phyloP scores from a whole-genome alignment of 306 rosid genomes.

The Phaseolus lunatus region DNA sequence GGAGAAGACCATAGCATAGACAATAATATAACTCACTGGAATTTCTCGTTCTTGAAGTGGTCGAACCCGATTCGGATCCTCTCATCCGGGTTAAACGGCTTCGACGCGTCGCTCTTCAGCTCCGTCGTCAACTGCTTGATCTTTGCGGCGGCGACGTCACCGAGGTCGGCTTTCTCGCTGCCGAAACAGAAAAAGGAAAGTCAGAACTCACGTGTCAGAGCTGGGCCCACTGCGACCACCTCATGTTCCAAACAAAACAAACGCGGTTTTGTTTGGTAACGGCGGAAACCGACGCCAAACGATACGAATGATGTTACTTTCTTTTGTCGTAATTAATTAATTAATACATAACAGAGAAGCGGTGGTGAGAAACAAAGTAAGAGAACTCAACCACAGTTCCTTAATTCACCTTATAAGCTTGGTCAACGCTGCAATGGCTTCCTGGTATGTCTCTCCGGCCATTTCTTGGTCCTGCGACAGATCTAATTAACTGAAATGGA shows the following conservation, averaged over 20 bases:
- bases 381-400: not conserved
- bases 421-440: conserved; percentile 73
- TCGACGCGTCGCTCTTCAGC: conserved; percentile 44
- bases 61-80: conserved; percentile 75
- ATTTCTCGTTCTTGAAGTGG: conserved; percentile 74
- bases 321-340: not conserved
- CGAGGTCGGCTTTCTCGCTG: conserved; percentile 66
- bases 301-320: not conserved
- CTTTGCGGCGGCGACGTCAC: conserved; percentile 67
- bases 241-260: not conserved
- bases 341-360: not conserved
- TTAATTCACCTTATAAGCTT: conserved; percentile 72
- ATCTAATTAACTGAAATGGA: not conserved
- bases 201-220: not conserved
- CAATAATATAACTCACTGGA: conserved; percentile 56
- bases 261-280: conserved; percentile 20
- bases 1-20: not conserved
- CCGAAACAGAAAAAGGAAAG: not conserved
- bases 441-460: conserved; percentile 73
- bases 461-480: conserved; percentile 62
- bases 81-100: conserved; percentile 59
- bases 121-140: conserved; percentile 74
- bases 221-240: not conserved
- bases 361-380: not conserved
- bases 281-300: not conserved